These are phyloP conservation scores for Chenopodium quinoa DNA, from an alignment of 148 eudicot genomes.

Conservation along the genomic window DNA sequence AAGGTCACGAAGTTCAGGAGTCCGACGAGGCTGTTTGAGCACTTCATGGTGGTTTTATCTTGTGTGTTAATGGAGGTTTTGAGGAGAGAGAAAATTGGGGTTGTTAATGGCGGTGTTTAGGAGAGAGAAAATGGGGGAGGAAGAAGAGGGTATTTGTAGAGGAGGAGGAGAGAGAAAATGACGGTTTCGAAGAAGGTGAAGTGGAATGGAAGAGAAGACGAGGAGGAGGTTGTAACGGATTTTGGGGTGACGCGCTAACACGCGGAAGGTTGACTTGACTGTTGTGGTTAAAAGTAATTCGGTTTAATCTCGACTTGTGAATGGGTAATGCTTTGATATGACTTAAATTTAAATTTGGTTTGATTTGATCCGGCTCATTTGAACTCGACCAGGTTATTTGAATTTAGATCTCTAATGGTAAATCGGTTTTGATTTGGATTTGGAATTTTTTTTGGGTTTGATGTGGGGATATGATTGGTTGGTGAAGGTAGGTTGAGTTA, in stretches of 20 bases:
- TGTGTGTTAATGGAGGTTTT: not conserved
- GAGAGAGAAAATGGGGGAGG: not conserved
- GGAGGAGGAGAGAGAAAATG: not conserved
- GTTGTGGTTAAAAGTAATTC: too few relatives aligned
- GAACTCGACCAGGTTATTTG: too few relatives aligned
- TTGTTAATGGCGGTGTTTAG: not conserved
- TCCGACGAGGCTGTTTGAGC: constrained; percentile 56
- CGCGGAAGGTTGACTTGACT: not conserved
- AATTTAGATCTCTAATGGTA: too few relatives aligned
- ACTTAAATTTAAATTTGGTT: too few relatives aligned
- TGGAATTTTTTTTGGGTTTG: too few relatives aligned
- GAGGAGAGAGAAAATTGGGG: not conserved
- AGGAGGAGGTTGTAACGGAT: not conserved
- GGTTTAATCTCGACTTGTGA: too few relatives aligned
- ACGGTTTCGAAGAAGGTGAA: constrained; percentile 3
- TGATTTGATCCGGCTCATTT: too few relatives aligned
- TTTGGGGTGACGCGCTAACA: not conserved
- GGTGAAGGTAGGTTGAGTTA: too few relatives aligned
- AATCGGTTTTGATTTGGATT: too few relatives aligned
- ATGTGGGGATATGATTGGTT: too few relatives aligned
- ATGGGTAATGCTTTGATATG: too few relatives aligned
- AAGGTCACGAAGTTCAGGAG: constrained; percentile 67
- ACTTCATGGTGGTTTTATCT: constrained; percentile 22
- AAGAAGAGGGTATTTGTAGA: not conserved
- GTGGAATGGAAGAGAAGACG: not conserved